These are phyloP conservation scores for Lentinula novae-zelandiae DNA, from an alignment of 1,284 basidiomycete genomes.

Conservation along the genomic window DNA sequence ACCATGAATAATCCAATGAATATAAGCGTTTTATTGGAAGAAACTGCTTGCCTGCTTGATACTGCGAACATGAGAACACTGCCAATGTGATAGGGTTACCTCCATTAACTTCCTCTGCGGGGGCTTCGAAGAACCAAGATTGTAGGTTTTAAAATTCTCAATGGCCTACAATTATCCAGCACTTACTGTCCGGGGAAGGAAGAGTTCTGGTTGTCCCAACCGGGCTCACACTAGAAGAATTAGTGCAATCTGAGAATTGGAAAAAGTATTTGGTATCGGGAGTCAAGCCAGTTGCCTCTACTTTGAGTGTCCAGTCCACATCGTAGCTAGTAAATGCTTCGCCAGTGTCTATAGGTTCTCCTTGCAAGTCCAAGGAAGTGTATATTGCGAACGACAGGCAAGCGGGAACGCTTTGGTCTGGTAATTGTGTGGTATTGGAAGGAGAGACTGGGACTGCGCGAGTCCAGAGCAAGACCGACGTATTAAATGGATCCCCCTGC, in stretches of 20 bases:
- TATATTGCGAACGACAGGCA: constrained; percentile 54
- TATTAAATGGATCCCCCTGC: constrained; percentile 57
- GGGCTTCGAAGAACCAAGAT: constrained; percentile 28
- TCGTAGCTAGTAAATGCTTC: constrained; percentile 59
- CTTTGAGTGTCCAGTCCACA: constrained; percentile 65
- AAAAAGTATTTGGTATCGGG: constrained; percentile 61
- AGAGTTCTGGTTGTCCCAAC: constrained; percentile 50
- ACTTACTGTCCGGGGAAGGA: constrained; percentile 41
- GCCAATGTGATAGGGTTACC: constrained; percentile 53
- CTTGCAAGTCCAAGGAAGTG: constrained; percentile 32
- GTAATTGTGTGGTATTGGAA: constrained; percentile 27
- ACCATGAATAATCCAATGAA: constrained; percentile 13
- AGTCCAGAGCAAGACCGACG: constrained; percentile 63
- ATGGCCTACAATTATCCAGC: constrained; percentile 3
- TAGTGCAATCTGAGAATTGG: constrained; percentile 57
- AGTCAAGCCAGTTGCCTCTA: constrained; percentile 50
- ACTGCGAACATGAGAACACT: constrained; percentile 61
- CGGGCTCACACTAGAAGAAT: constrained; percentile 40
- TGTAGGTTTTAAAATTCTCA: neutral
- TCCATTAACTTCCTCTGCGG: constrained; percentile 48
- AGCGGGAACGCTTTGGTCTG: constrained; percentile 53
- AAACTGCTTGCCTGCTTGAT: constrained; percentile 36
- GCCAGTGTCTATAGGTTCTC: constrained; percentile 40
- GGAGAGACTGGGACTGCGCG: constrained; percentile 41
- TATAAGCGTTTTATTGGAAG: neutral